Evolutionary conservation across 2,329 filamentous ascomycete genomes (phyloP), one percentile per base, ranked within the genome.

Genomic region (Achaetomium macrosporum): DNA sequence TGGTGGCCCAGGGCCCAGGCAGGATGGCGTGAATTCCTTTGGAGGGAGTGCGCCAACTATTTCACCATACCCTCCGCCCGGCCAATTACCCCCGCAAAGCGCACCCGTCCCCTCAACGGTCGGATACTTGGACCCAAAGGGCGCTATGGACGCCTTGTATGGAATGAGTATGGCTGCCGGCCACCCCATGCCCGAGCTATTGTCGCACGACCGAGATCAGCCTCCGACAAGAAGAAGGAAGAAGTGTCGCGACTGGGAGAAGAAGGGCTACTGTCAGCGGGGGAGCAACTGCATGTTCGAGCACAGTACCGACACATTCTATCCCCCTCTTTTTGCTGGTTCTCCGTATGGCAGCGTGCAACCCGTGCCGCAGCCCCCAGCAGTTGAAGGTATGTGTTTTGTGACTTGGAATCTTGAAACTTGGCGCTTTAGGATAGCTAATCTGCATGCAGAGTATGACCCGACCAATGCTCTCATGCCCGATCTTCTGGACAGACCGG

Each of bases 181-280:
- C 5, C 46, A 55, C 19, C 44, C 54, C 30, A 53, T 58, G 57
- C 52, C 47, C 3, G 50, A 55, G 9, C 13, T 57, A 5, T 9
- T 51, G 36, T 13, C 47, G 10, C 40, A 53, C 7, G 33, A 42
- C 16, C 46, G 41, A 3, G 29, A 20, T 5, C 29, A 46, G 3
- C 17, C 37, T 10, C 64, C 64, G 29, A 64, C 62, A 37, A 70
- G 69, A 52, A 71, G 67, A 45, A 73, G 69, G 57, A 68, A 74
- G 52, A 75, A 81, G 53, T 91, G 87, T 63, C 75, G 79, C 53
- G 84, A 89, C 65, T 90, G 87, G 61, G 85, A 89, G 53, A 79
- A 72, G 1, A 87, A 87, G 60, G 88, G 88, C 0, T 88, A 79
- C 62, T 91, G 88, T 64, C 76, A 82, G 6, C 73, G 82, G 37